Conservation (phyloP, 2,329 filamentous ascomycete genomes). For the Cercospora zeina region DNA sequence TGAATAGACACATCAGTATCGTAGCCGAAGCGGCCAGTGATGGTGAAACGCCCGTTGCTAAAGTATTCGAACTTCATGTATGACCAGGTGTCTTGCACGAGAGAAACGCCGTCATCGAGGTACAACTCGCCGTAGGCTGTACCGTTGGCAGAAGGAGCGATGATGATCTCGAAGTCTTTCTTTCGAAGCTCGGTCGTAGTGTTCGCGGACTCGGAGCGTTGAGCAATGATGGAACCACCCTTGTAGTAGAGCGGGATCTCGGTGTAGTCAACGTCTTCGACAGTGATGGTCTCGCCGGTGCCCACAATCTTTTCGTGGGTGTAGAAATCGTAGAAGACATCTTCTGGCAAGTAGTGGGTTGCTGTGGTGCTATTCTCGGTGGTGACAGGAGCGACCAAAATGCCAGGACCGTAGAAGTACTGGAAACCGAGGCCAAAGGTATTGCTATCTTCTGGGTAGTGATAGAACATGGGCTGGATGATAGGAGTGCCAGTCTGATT, state of each 20-base stretch:
- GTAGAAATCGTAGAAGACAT: conserved; percentile 63
- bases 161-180: conserved; percentile 68
- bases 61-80: conserved; percentile 61
- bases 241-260: conserved; percentile 68
- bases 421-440: conserved; percentile 56
- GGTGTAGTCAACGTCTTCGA: conserved; percentile 51
- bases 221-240: conserved; percentile 65
- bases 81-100: conserved; percentile 59
- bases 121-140: conserved; percentile 69
- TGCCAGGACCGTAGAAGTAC: conserved; percentile 60
- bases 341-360: conserved; percentile 58
- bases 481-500: conserved; percentile 63
- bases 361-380: conserved; percentile 55
- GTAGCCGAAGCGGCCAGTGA: conserved; percentile 42
- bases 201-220: conserved; percentile 57
- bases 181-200: conserved; percentile 64
- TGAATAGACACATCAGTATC: conserved; percentile 47
- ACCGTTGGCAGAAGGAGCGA: conserved; percentile 64
- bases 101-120: conserved; percentile 72
- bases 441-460: conserved; percentile 61
- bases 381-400: conserved; percentile 59
- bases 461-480: conserved; percentile 70
- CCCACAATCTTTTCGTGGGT: conserved; percentile 52
- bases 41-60: conserved; percentile 21
- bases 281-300: conserved; percentile 47